A percentile compares a stretch with the other conserved stretches of the same genome.
Conservation (phyloP, 805 yeast species). For the Lachancea fermentati region DNA sequence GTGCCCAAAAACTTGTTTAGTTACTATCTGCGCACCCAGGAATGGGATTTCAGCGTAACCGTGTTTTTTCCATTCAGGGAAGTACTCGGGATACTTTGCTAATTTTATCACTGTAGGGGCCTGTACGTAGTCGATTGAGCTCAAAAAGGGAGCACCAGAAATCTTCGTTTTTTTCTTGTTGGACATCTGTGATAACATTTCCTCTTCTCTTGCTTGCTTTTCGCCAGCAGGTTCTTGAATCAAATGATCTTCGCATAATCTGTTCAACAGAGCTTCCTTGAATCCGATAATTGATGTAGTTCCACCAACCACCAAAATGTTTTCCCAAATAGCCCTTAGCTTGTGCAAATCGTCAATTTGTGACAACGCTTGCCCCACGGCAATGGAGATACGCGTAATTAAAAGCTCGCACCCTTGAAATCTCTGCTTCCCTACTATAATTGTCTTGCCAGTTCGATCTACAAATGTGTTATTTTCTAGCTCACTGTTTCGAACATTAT, state of each 20-base stretch:
- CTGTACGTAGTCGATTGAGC: constrained; percentile 43
- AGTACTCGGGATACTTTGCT: constrained; percentile 80
- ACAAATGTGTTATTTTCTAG: constrained; percentile 65
- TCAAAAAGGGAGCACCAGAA: constrained; percentile 26
- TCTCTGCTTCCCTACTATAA: constrained; percentile 84
- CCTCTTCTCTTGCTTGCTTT: constrained; percentile 23
- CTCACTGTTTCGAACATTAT: constrained; percentile 51
- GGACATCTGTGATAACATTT: constrained; percentile 27
- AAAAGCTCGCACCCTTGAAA: constrained; percentile 71
- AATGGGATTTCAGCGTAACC: constrained; percentile 76
- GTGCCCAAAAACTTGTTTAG: constrained; percentile 76
- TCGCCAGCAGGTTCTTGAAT: constrained; percentile 34
- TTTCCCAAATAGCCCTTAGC: constrained; percentile 81
- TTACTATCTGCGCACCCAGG: constrained; percentile 81
- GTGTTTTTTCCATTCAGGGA: constrained; percentile 85
- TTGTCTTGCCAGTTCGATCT: constrained; percentile 49
- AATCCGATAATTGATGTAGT: constrained; percentile 73
- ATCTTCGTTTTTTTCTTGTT: constrained; percentile 29
- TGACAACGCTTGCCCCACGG: constrained; percentile 47
- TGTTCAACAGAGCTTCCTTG: constrained; percentile 57
- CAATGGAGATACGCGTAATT: constrained; percentile 47
- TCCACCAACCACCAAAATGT: constrained; percentile 73
- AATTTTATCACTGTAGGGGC: constrained; percentile 71
- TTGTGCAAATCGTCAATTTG: constrained; percentile 60
- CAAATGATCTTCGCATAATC: constrained; percentile 51